phyloP scores from a whole-genome alignment of 2,329 filamentous ascomycete genomes.

The Penicillium sp. region DNA sequence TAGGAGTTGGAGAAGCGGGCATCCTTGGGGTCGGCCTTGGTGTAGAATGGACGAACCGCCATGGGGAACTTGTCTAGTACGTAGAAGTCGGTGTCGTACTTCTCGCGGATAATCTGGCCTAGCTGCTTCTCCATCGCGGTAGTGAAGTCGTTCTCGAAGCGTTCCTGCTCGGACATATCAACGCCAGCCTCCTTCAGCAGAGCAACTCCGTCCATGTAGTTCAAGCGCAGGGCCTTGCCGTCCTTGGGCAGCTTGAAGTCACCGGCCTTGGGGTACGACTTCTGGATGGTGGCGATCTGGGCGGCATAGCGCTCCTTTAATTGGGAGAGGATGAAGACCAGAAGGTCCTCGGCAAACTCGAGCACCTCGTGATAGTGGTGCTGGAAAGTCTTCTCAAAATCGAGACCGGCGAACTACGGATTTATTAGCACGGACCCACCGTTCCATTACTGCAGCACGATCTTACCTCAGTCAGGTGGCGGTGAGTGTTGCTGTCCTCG shows the following conservation, averaged over 20 bases:
- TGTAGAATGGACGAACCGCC: conserved; percentile 83
- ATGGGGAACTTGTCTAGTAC: conserved; percentile 95
- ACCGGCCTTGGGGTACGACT: conserved; percentile 48
- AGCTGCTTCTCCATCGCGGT: conserved; percentile 61
- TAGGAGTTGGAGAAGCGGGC: conserved; percentile 63
- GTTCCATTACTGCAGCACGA: background rate
- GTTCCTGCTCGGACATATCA: conserved; percentile 47
- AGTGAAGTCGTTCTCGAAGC: conserved; percentile 46
- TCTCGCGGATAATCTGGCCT: conserved; percentile 76
- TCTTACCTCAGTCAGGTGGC: conserved; percentile 59
- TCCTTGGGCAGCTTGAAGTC: conserved; percentile 49
- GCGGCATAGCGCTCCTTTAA: conserved; percentile 44
- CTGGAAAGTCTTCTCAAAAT: conserved; percentile 51
- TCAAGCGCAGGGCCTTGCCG: conserved; percentile 47
- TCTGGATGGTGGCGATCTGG: conserved; percentile 46
- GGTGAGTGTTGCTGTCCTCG: conserved; percentile 63
- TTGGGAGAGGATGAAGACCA: conserved; percentile 48
- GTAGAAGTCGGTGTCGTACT: conserved; percentile 94
- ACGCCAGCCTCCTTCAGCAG: conserved; percentile 49
- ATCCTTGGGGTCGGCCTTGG: conserved; percentile 69
- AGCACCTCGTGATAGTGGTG: conserved; percentile 51
- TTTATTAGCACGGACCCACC: conserved; percentile 15
- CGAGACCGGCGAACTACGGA: conserved; percentile 47
- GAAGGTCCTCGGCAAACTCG: conserved; percentile 47
- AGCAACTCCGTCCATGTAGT: conserved; percentile 48